Conservation (phyloP, 257 asterid species). For the Petunia axillaris region DNA sequence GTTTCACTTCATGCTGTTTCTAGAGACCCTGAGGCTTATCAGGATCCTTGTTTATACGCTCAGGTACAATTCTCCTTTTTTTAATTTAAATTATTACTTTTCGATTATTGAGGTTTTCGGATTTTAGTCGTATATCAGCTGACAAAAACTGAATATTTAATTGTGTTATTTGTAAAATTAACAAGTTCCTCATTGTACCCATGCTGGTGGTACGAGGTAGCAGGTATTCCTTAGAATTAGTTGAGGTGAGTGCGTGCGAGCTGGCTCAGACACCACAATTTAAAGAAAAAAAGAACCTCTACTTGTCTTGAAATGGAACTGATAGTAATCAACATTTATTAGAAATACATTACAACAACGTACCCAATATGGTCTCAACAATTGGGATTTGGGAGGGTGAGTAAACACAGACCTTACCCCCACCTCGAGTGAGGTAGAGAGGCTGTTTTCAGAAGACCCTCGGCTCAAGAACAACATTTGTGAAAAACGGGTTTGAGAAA, state of each 20-base stretch:
- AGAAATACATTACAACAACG: neutral
- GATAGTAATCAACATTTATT: neutral
- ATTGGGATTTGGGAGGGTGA: too few species aligned
- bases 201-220: too few species aligned
- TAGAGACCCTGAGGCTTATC: slow-evolving; percentile 84
- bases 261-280: too few species aligned
- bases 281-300: neutral
- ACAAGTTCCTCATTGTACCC: neutral
- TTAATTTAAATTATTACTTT: neutral
- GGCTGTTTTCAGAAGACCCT: too few species aligned
- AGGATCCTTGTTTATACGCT: slow-evolving; percentile 81
- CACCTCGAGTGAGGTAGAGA: too few species aligned
- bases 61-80: slow-evolving; percentile 52
- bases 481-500: too few species aligned
- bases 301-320: neutral
- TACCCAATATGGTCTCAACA: too few species aligned
- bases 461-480: too few species aligned
- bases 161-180: neutral
- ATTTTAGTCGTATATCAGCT: neutral
- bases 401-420: too few species aligned
- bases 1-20: slow-evolving; percentile 91
- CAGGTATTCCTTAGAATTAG: too few species aligned
- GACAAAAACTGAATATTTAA: neutral
- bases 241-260: too few species aligned
- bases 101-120: neutral